Conservation (phyloP, 1,139 yeast genomes). For the Saccharomyces hybrid region DNA sequence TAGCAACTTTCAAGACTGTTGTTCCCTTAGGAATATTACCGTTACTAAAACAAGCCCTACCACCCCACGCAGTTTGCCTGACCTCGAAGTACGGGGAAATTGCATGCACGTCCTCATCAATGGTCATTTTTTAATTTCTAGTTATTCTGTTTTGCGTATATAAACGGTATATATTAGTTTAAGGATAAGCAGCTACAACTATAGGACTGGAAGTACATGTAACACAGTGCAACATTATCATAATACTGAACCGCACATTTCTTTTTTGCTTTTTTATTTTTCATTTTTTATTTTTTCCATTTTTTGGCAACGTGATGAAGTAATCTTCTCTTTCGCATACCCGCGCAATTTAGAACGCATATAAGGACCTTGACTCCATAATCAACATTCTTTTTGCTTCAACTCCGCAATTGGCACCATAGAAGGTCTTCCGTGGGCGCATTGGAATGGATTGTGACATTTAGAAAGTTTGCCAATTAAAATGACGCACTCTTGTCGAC, state of each 20-base stretch:
- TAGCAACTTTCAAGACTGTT: constrained; percentile 35
- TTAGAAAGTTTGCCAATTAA: constrained; percentile 38
- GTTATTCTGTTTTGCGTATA: not conserved
- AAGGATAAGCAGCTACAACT: not conserved
- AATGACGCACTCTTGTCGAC: constrained; percentile 37
- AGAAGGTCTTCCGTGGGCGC: constrained; percentile 87
- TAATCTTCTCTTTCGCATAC: not conserved
- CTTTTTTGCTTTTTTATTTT: not conserved
- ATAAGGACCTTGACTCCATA: not conserved
- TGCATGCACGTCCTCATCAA: not conserved
- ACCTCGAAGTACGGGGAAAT: constrained; percentile 33
- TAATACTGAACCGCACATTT: not conserved
- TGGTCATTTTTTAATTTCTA: constrained; percentile 1
- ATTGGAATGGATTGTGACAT: constrained; percentile 62
- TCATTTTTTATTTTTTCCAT: not conserved
- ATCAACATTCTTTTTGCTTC: not conserved
- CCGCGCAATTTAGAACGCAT: not conserved
- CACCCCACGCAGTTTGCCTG: constrained; percentile 45
- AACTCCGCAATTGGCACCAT: constrained; percentile 47
- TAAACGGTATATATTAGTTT: not conserved
- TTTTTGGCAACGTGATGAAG: not conserved
- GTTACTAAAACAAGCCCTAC: constrained; percentile 58
- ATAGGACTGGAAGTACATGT: not conserved
- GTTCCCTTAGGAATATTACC: constrained; percentile 38
- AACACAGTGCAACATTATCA: not conserved